Conservation (phyloP, 2,329 filamentous ascomycete species). For the Epichloe bromicola region DNA sequence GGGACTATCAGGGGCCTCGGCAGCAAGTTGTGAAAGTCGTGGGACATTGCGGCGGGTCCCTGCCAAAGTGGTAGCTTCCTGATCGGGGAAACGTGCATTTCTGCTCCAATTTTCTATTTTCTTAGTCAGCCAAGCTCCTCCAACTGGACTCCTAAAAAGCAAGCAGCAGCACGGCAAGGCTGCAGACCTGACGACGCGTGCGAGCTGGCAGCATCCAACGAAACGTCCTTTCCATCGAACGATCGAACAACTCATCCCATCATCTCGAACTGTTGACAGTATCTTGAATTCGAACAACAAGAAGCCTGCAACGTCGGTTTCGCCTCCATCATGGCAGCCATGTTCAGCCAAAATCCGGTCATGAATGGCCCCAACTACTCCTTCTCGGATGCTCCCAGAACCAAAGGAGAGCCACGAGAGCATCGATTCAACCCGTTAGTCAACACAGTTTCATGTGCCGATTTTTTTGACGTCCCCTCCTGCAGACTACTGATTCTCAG, state of each 20-base stretch:
- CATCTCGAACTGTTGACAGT: neutral
- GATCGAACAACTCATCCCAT: slow-evolving; percentile 5
- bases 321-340: slow-evolving; percentile 40
- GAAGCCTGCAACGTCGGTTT: too few species aligned
- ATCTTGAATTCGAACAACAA: neutral
- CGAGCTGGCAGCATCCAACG: slow-evolving; percentile 11
- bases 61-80: neutral
- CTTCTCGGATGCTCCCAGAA: slow-evolving; percentile 47
- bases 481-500: neutral
- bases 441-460: neutral
- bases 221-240: slow-evolving; percentile 11
- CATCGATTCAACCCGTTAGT: slow-evolving; percentile 88
- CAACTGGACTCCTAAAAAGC: slow-evolving; percentile 7
- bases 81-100: neutral
- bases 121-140: slow-evolving; percentile 31
- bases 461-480: neutral
- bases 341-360: slow-evolving; percentile 58
- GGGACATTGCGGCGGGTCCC: neutral
- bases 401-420: slow-evolving; percentile 45
- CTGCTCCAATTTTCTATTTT: slow-evolving; percentile 11
- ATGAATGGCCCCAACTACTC: slow-evolving; percentile 60
- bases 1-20: neutral
- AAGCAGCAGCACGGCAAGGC: slow-evolving; percentile 3
- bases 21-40: neutral
- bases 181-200: slow-evolving; percentile 21